Conservation (phyloP, 345 rosid genomes). For the Gossypium longicalyx region DNA sequence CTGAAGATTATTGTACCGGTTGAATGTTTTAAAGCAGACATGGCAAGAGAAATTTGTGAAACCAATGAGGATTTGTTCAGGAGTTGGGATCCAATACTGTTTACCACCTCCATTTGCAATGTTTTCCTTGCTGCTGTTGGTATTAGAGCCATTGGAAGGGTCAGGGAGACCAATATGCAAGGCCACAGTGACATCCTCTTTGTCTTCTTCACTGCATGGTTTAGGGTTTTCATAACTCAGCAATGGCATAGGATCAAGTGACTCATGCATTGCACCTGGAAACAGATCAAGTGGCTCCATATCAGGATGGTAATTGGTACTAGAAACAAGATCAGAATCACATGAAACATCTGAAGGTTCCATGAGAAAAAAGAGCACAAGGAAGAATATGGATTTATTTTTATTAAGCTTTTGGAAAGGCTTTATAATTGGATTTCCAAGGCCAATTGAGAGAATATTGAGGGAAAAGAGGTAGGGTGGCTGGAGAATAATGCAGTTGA, state of each 20-base stretch:
- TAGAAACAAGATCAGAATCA: constrained; percentile 29
- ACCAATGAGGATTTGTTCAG: constrained; percentile 71
- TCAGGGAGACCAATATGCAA: constrained; percentile 75
- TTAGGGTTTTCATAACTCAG: constrained; percentile 26
- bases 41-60: constrained; percentile 81
- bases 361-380: constrained; percentile 22
- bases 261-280: constrained; percentile 25
- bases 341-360: constrained; percentile 29
- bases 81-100: constrained; percentile 78
- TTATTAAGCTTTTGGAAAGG: constrained; percentile 12
- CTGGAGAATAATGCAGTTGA: constrained; percentile 76
- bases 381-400: constrained; percentile 15
- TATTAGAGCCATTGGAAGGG: constrained; percentile 17
- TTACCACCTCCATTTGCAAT: constrained; percentile 22
- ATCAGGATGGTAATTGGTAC: constrained; percentile 19
- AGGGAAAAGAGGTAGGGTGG: constrained; percentile 35
- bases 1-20: constrained; percentile 95
- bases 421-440: constrained; percentile 23
- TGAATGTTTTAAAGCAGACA: constrained; percentile 84
- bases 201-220: constrained; percentile 23
- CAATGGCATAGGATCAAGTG: constrained; percentile 27
- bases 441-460: constrained; percentile 25
- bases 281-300: constrained; percentile 48
- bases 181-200: constrained; percentile 53
- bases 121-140: constrained; percentile 15